Base-by-base conservation (phyloP, 768 basidiomycete genomes). In the Lanmaoa pseudosensibilis region DNA sequence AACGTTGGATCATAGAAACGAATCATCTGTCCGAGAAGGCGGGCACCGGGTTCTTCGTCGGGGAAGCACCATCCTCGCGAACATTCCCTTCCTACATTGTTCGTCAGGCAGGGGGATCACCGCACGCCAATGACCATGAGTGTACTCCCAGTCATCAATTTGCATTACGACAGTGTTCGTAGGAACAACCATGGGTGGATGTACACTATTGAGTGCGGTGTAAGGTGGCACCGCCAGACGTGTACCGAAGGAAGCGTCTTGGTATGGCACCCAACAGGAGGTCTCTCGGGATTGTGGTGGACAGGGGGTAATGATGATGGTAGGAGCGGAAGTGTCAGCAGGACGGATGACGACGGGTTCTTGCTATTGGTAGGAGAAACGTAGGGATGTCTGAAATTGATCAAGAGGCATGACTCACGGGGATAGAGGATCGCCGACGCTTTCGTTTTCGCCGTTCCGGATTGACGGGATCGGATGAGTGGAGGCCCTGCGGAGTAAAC, bases 71-170 rank as follows among this genome's bases (percentile, higher is more conserved):
- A 43, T 41, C 50, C 65, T 67, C 36, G 82, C 80, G 60, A 74
- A 82, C 65, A 80, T 63, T 21, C 79, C 79, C 34, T 65, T 72
- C 57, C 58, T 64, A 47, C 68, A 65, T 66, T 85, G 83, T 60
- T 84, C 79, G 49, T 75, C 73, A 15, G 79, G 65, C 8, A 72
- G 72, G 9, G 81, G 80, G 49, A 83, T 55, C 30, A 79, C 67
- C 10, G 77, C 81, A 56, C 74, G 69, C 83, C 83, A 84, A 61
- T 81, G 84, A 5, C 84, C 84, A 55, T 76, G 69, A 47, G 68
- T 64, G 73, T 80, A 84, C 45, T 69, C 70, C 83, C 83, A 83
- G 9, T 72, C 63, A 12, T 75, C 67, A 0, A 77, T 65, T 9
- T 58, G 56, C 30, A 75, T 19, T 18, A 41, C 74, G n/a, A 60